Evolutionary conservation across 768 basidiomycete genomes (phyloP), one percentile per base, ranked within the genome.

Genomic region (Phanerodontia chrysosporium): DNA sequence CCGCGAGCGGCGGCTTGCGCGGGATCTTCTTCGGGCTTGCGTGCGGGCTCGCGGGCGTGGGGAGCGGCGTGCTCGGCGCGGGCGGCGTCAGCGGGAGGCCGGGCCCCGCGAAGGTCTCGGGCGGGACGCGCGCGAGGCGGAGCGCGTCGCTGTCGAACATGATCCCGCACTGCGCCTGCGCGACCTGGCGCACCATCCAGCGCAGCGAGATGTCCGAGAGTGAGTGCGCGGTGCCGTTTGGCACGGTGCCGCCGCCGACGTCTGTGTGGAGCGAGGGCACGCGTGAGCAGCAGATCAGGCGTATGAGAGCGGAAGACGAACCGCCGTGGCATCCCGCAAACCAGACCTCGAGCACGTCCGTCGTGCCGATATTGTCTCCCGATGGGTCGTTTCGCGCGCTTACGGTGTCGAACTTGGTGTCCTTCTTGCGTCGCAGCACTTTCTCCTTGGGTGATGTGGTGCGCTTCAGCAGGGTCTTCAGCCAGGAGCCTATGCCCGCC

Each of bases 161-260:
- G 32, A 91, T 78, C 5, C 82, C 85, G 64, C 86, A 84, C n/a
- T 76, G 70, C 14, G 87, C 76, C 12, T 69, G 64, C 24, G 83
- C 75, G 58, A 84, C 75, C 63, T 92, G 81, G 54, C 83, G 83
- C 35, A 92, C 76, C 89, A 93, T 91, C 90, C 90, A 93, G 27
- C 82, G 81, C 28, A 93, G 74, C 18, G 83, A 73, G 62, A 89
- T 83, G 64, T 88, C 79, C 1, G 82, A 73, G 5, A 92, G 77
- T 8, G 75, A 75, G 57, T 76, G 71, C 8, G 65, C 51, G 0
- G 73, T 30, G 9, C 59, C 70, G 62, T 89, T 80, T 2, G 65
- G 46, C 2, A 82, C 81, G 8, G 75, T 70, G 18, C 87, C 86
- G 14, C 90, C 90, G 22, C 90, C 90, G 21, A 92, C 75, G 67